A percentile compares a stretch with the other conserved stretches of the same genome.
Evolutionary conservation across 192 early-diverging fungal genomes (phyloP).

Genomic region (Spinellus fusiger): DNA sequence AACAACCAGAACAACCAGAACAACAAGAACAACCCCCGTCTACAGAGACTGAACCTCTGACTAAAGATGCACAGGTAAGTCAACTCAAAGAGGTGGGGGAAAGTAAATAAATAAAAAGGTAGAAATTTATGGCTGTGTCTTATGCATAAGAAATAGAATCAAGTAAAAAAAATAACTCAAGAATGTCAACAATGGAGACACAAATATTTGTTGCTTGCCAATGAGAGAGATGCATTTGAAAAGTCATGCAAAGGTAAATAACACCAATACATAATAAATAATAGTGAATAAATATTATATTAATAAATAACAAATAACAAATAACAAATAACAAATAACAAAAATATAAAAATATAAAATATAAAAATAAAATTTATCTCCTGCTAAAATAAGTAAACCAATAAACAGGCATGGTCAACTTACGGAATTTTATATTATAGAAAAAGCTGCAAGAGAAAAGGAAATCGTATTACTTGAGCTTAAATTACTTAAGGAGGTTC

Average conservation of each 20-base stretch:
- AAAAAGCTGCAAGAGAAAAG: constrained; percentile 5
- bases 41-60: background rate
- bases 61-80: background rate
- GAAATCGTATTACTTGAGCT: background rate
- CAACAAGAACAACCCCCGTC: too few species aligned
- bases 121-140: too few species aligned
- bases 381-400: too few species aligned
- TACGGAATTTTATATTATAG: background rate
- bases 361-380: too few species aligned
- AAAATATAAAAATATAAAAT: too few species aligned
- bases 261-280: too few species aligned
- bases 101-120: too few species aligned
- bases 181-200: constrained; percentile 4
- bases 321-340: background rate
- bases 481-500: constrained; percentile 12
- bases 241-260: background rate
- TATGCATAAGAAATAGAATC: background rate
- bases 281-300: background rate
- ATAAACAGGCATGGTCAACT: too few species aligned
- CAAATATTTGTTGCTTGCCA: background rate
- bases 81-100: too few species aligned
- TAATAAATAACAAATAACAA: background rate
- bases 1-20: too few species aligned
- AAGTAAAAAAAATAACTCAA: constrained; percentile 4
- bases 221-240: constrained; percentile 8